A percentile compares a stretch with the other conserved stretches of the same genome.
Evolutionary conservation across 73 alveolate species (phyloP).

Genomic region (Blepharisma stoltei): DNA sequence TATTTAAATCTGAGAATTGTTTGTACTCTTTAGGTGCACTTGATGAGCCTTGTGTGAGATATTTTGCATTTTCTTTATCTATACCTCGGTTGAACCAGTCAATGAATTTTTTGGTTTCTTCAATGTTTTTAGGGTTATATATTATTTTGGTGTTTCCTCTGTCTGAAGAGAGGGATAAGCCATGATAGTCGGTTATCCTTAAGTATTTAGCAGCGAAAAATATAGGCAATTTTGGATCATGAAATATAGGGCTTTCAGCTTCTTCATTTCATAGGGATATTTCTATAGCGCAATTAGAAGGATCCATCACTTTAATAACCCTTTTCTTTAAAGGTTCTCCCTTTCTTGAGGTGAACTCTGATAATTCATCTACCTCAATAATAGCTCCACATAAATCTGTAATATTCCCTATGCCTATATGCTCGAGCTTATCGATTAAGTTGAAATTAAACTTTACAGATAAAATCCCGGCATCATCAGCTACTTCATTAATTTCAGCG

Average conservation of each 20-base stretch:
- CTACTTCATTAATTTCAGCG: constrained; percentile 42
- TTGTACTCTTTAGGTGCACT: background rate
- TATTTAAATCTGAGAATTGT: background rate
- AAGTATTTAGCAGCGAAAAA: background rate
- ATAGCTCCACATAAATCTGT: constrained; percentile 57
- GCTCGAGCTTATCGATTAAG: constrained; percentile 39
- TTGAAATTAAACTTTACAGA: constrained; percentile 40
- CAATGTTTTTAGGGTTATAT: background rate
- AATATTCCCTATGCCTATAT: constrained; percentile 33
- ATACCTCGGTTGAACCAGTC: background rate
- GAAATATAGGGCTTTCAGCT: background rate
- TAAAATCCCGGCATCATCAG: constrained; percentile 51
- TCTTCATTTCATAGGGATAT: constrained; percentile 17
- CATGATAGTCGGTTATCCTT: constrained; percentile 3
- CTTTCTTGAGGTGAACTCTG: constrained; percentile 38
- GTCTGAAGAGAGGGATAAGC: background rate
- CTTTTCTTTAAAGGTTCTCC: constrained; percentile 47
- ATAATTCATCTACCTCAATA: constrained; percentile 32
- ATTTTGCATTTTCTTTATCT: background rate
- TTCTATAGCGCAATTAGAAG: background rate
- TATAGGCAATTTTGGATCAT: background rate
- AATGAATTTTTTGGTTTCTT: background rate
- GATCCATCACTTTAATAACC: constrained; percentile 38
- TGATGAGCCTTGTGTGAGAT: background rate
- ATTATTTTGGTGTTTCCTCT: background rate